Evolutionary conservation across 1,284 basidiomycete species (phyloP), one percentile per base, ranked within the genome.

Genomic region (Leccinum pachyderme): DNA sequence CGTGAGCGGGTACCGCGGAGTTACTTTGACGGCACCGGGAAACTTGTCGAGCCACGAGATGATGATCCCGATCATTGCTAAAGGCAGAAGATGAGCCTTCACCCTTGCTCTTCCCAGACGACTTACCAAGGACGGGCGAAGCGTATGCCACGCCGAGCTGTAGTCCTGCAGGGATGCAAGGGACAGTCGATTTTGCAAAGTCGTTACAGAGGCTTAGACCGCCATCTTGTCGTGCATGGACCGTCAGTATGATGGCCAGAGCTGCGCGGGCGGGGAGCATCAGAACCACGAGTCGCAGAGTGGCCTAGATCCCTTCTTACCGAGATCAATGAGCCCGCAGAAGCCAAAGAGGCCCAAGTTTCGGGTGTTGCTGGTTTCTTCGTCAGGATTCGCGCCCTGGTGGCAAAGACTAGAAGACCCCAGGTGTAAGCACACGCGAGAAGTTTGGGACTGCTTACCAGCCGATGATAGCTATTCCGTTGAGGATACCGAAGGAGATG

Each of bases 21-120:
- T 60, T 56, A 71, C 67, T 28, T 56, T 56, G 6, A 65, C 58
- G 5, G 49, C 67, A 2, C 68, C 63, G 0, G 67, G 68, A 31
- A 58, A 53, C 56, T 53, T 72, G 63, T 73, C 72, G 7, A 65
- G 41, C 58, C 60, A 63, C 31, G 71, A 60, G 37, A 65, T 27
- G 31, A 66, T n/a, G 27, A 65, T 55, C 11, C 68, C 69, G 13
- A 59, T 22, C 49, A 53, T 44, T 9, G 62, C 68, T 70, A 25
- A 25, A n/a, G 4, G n/a, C 7, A n/a, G 29, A 31, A 39, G 11
- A 39, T 22, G 5, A 39, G 18, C 37, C 37, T 39, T 32, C 35
- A 9, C n/a, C 15, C 35, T 15, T 25, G 7, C 41, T 43, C n/a
- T 12, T 12, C 41, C 41, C 5, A 44, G 12, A 11, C 52, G 50